Conservation (phyloP, 768 basidiomycete genomes). For the Galerina marginata region DNA sequence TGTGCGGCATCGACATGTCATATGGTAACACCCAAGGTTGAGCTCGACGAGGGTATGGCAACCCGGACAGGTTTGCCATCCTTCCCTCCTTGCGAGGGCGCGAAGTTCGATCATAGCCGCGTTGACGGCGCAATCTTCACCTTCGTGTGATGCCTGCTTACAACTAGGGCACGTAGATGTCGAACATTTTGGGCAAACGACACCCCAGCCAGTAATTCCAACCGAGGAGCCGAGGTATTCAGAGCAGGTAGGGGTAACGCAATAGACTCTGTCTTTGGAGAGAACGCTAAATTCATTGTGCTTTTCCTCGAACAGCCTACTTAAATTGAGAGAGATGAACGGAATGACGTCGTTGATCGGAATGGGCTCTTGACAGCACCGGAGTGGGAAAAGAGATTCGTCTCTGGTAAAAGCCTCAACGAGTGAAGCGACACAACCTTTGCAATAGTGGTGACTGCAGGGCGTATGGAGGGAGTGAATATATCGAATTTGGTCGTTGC, state of each 20-base stretch:
- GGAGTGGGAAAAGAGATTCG: conserved; percentile 56
- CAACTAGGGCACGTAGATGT: conserved; percentile 51
- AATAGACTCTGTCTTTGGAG: conserved; percentile 52
- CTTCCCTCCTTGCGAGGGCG: conserved; percentile 47
- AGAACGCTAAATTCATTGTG: conserved; percentile 50
- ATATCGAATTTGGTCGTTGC: conserved; percentile 37
- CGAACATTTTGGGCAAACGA: conserved; percentile 48
- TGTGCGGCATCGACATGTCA: conserved; percentile 61
- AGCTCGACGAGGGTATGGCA: conserved; percentile 64
- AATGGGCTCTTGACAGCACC: conserved; percentile 51
- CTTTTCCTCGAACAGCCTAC: conserved; percentile 45
- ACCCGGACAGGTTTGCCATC: conserved; percentile 70
- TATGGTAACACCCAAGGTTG: conserved; percentile 63
- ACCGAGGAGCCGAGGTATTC: conserved; percentile 52
- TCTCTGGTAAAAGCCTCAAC: conserved; percentile 49
- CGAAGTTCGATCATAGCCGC: conserved; percentile 45
- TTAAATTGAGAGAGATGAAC: conserved; percentile 30
- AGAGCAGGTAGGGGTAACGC: conserved; percentile 55
- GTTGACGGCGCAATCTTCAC: conserved; percentile 47
- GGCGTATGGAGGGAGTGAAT: conserved; percentile 39
- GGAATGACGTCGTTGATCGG: conserved; percentile 17
- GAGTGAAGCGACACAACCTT: conserved; percentile 45
- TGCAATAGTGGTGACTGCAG: conserved; percentile 55
- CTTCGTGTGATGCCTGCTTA: conserved; percentile 50
- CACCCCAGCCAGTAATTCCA: conserved; percentile 10